phyloP scores from a whole-genome alignment of 2,329 filamentous ascomycete genomes.

The Curvularia verruculosa region DNA sequence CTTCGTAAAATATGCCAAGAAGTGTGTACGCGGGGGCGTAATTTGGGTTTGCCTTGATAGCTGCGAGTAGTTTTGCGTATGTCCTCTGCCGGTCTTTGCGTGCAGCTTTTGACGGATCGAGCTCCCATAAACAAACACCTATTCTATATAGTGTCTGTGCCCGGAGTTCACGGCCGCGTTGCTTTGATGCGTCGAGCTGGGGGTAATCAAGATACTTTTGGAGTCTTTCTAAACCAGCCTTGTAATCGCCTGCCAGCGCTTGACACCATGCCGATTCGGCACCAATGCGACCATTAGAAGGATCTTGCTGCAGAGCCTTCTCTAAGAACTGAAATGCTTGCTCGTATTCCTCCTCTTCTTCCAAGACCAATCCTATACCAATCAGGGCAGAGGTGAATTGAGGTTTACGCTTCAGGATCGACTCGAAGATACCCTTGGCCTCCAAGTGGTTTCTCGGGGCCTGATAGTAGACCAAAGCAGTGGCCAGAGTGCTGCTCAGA shows the following conservation, averaged over 20 bases:
- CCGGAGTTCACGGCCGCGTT: slow-evolving; percentile 71
- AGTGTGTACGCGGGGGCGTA: slow-evolving; percentile 91
- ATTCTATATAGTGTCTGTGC: slow-evolving; percentile 87
- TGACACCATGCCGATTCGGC: slow-evolving; percentile 93
- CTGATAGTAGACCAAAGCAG: slow-evolving; percentile 88
- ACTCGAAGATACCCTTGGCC: slow-evolving; percentile 83
- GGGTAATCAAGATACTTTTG: slow-evolving; percentile 67
- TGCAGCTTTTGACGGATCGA: slow-evolving; percentile 74
- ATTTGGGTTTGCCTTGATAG: slow-evolving; percentile 84
- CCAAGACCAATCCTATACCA: slow-evolving; percentile 87
- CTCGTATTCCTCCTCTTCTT: slow-evolving; percentile 88
- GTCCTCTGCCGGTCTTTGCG: slow-evolving; percentile 81
- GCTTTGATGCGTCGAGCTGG: slow-evolving; percentile 66
- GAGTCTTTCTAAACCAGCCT: slow-evolving; percentile 70
- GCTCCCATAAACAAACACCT: slow-evolving; percentile 84
- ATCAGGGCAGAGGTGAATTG: slow-evolving; percentile 82
- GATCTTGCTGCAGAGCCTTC: slow-evolving; percentile 75
- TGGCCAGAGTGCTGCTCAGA: slow-evolving; percentile 78
- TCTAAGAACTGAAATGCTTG: slow-evolving; percentile 81
- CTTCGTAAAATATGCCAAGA: slow-evolving; percentile 86
- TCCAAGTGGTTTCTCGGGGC: slow-evolving; percentile 88
- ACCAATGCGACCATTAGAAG: slow-evolving; percentile 75
- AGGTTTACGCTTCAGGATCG: slow-evolving; percentile 75
- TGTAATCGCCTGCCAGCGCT: slow-evolving; percentile 78
- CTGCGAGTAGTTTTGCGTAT: slow-evolving; percentile 81